Evolutionary conservation across 331 rosid genomes (phyloP).

Genomic region (Quercus phellos): DNA sequence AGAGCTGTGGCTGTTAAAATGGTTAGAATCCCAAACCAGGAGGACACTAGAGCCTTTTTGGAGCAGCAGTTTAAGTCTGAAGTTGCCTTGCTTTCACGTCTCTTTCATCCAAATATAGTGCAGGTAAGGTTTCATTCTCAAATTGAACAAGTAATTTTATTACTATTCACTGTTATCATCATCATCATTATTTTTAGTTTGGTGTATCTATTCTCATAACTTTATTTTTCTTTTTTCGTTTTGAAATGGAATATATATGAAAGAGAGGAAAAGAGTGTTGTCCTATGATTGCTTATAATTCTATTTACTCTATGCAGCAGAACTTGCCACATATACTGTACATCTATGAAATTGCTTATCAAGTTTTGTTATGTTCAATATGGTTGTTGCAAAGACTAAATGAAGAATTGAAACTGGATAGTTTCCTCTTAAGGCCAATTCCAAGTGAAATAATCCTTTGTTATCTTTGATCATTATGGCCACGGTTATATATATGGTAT

Average conservation of each 20-base stretch:
- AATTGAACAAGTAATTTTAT: background rate
- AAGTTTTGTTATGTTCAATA: background rate
- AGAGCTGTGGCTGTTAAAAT: slow-evolving; percentile 97
- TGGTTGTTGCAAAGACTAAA: background rate
- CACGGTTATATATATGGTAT: too few relatives aligned
- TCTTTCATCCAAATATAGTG: slow-evolving; percentile 89
- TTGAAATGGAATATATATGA: background rate
- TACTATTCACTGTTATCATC: background rate
- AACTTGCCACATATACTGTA: background rate
- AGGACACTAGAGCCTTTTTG: slow-evolving; percentile 68
- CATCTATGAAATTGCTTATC: background rate
- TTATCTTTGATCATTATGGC: background rate
- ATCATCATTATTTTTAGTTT: background rate
- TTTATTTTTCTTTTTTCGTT: background rate
- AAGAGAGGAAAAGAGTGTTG: background rate
- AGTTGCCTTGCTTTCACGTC: slow-evolving; percentile 90
- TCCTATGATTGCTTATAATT: background rate
- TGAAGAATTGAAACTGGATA: background rate
- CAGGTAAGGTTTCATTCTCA: slow-evolving; percentile 47
- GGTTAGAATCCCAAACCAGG: slow-evolving; percentile 84
- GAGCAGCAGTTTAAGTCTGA: slow-evolving; percentile 94
- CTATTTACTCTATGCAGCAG: background rate
- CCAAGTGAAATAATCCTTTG: background rate
- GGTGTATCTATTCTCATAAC: background rate
- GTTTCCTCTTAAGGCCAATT: background rate